Evolutionary conservation across 1,139 yeast species (phyloP).

Genomic region (Yamadazyma dushanensis): DNA sequence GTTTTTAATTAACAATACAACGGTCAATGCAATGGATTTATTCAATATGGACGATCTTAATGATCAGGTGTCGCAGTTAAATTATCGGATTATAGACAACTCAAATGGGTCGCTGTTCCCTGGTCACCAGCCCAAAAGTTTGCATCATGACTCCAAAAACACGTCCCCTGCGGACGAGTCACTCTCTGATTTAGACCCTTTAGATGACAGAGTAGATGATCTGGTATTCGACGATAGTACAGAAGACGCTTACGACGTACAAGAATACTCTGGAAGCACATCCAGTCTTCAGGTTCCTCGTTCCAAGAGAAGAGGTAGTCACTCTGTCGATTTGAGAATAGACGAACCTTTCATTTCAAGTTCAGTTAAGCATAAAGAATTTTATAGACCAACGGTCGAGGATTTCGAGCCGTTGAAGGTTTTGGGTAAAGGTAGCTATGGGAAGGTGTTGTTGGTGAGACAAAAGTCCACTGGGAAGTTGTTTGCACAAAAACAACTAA

Average conservation of each 20-base stretch:
- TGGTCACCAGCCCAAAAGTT: not conserved
- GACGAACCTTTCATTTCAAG: constrained; percentile 27
- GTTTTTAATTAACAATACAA: constrained; percentile 1
- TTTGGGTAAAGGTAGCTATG: constrained; percentile 90
- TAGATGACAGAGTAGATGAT: not conserved
- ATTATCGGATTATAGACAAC: constrained; percentile 19
- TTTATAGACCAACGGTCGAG: constrained; percentile 35
- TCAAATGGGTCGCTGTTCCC: not conserved
- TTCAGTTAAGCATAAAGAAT: constrained; percentile 19
- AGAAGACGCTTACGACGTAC: constrained; percentile 4
- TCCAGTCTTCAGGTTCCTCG: constrained; percentile 8
- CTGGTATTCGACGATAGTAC: not conserved
- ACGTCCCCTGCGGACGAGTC: not conserved
- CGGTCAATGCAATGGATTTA: constrained; percentile 10
- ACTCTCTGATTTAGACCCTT: not conserved
- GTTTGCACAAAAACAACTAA: constrained; percentile 87
- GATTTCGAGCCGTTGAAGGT: constrained; percentile 81
- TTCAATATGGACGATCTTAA: constrained; percentile 23
- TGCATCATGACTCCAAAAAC: not conserved
- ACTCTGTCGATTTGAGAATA: constrained; percentile 25
- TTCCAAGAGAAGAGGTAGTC: constrained; percentile 16
- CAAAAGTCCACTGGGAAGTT: constrained; percentile 64
- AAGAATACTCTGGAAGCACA: not conserved
- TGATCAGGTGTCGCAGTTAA: constrained; percentile 17
- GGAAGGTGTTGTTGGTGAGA: constrained; percentile 79